Percentiles rank a stretch among this genome's conserved stretches.
phyloP scores from a whole-genome alignment of 352 stramenopile species.

The Phytophthora colocasiae region DNA sequence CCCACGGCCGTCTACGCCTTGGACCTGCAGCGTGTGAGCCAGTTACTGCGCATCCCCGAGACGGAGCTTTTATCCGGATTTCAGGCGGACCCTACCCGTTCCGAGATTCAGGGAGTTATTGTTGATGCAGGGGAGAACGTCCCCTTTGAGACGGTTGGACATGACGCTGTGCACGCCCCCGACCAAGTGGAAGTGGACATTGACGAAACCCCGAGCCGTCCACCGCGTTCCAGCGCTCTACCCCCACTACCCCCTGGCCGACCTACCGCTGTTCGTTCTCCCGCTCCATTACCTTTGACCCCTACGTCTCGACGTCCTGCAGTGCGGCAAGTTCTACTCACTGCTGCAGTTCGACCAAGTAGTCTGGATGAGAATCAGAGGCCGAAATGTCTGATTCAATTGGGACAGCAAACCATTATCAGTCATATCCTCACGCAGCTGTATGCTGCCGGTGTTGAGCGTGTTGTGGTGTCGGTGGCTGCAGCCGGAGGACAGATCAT shows the following conservation, averaged over 20 bases:
- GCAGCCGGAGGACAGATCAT: slow-evolving; percentile 68
- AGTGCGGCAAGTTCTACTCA: slow-evolving; percentile 71
- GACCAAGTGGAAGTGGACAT: slow-evolving; percentile 24
- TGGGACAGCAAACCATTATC: slow-evolving; percentile 80
- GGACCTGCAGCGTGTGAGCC: slow-evolving; percentile 57
- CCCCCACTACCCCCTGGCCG: slow-evolving; percentile 30
- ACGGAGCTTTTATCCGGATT: slow-evolving; percentile 63
- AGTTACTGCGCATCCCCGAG: slow-evolving; percentile 58
- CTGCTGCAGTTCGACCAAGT: slow-evolving; percentile 59
- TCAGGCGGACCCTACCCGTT: slow-evolving; percentile 57
- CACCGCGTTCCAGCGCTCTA: slow-evolving; percentile 15
- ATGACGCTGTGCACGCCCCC: slow-evolving; percentile 28
- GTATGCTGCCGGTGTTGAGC: slow-evolving; percentile 74
- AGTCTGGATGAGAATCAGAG: slow-evolving; percentile 60
- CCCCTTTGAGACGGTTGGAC: slow-evolving; percentile 74
- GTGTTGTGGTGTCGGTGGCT: slow-evolving; percentile 81
- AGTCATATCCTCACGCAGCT: slow-evolving; percentile 83
- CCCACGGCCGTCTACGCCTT: slow-evolving; percentile 65
- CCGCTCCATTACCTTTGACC: slow-evolving; percentile 23
- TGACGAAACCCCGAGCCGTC: slow-evolving; percentile 2
- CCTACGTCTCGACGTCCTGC: slow-evolving; percentile 24
- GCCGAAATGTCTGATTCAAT: slow-evolving; percentile 79
- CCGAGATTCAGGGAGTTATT: slow-evolving; percentile 81
- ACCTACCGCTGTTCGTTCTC: slow-evolving; percentile 22
- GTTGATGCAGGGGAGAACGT: slow-evolving; percentile 79